A percentile compares a stretch with the other conserved stretches of the same genome.
Conservation (phyloP, 176 grass and related monocot species). For the Phyllostachys edulis region DNA sequence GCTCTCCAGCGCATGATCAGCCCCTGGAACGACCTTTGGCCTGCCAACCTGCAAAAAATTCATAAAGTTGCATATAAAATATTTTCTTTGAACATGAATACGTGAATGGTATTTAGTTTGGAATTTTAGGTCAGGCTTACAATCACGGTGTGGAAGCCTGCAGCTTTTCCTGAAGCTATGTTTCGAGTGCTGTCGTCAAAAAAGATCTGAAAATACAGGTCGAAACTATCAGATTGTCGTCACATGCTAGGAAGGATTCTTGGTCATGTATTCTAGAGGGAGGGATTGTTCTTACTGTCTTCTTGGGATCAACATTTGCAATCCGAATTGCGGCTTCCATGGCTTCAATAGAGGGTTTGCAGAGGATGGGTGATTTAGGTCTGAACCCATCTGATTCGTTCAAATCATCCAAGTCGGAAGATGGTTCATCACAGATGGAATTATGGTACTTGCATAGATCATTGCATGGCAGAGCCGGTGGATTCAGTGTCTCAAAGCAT, state of each 20-base stretch:
- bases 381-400: constrained; percentile 6
- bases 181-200: constrained; percentile 69
- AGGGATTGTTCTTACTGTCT: constrained; percentile 40
- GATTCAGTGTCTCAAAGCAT: constrained; percentile 81
- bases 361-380: constrained; percentile 50
- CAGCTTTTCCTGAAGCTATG: constrained; percentile 64
- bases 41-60: constrained; percentile 54
- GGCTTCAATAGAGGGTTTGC: constrained; percentile 66
- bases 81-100: background rate
- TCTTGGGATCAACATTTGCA: constrained; percentile 48
- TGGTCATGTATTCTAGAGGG: background rate
- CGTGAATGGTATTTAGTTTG: background rate
- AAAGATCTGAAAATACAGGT: constrained; percentile 52
- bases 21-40: constrained; percentile 36
- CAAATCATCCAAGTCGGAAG: constrained; percentile 1
- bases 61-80: background rate
- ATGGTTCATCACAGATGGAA: constrained; percentile 20
- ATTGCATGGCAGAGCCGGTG: background rate
- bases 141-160: constrained; percentile 64
- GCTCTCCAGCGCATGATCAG: constrained; percentile 60
- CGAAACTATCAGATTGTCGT: background rate
- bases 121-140: constrained; percentile 30
- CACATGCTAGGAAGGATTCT: background rate
- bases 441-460: background rate
- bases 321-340: constrained; percentile 58